Evolutionary conservation across 1,284 basidiomycete species (phyloP), one percentile per base, ranked within the genome.

Genomic region (Marasmius sp.): DNA sequence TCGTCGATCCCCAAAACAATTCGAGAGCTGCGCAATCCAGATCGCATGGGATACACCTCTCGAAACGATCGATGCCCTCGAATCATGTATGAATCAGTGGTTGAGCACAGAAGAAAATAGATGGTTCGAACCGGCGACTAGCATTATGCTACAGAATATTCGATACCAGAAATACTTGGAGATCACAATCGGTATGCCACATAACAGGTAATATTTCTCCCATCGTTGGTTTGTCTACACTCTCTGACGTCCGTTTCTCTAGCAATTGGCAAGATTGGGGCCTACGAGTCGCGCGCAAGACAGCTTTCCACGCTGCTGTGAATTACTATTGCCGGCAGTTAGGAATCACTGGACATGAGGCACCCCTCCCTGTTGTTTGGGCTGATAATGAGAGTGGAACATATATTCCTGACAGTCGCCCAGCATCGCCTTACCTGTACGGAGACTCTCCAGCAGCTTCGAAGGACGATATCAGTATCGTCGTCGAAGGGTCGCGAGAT

Each of bases 271-370:
- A 71, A 75, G 86, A 92, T 71, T 92, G 89, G 89, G 82, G 84
- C 38, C 72, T 87, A 33, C 82, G 81, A 22, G 77, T 77, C 60
- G 72, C 80, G 18, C 84, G 89, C 53, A 85, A 82, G 68, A 91
- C 90, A 2, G 87, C 89, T 3, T 92, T 92, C 78, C 85, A 90
- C 68, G 88, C 88, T 6, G 91, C 90, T 1, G 85, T 86, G 27
- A 85, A 90, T 65, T 82, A 88, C 68, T 91, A 88, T 71, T 87
- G 83, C 67, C 80, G 78, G 57, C 83, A 89, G 69, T 81, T 92
- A 9, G 87, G 83, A 41, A 91, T 92, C 68, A 75, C 75, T 33
- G 84, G 82, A 66, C 79, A 78, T 71, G 81, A 84, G 68, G 80
- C 89, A 2, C 79, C 87, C 9, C 70, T 87, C 53, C 85, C 88